A percentile compares a stretch with the other conserved stretches of the same genome.
Conservation (phyloP, 2,329 filamentous ascomycete genomes). For the Clarireedia hainanense region DNA sequence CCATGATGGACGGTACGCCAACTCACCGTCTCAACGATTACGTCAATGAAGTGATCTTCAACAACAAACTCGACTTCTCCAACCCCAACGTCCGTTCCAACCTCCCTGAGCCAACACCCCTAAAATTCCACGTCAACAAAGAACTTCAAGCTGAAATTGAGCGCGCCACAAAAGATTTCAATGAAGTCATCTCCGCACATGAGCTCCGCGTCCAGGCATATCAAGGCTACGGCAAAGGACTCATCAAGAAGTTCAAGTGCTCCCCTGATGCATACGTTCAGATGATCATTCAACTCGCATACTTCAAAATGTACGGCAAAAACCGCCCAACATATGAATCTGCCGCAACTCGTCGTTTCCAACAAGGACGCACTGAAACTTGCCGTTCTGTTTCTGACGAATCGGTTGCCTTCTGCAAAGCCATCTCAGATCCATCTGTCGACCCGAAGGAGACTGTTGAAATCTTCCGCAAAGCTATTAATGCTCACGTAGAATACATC, state of each 20-base stretch:
- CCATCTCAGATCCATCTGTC: slow-evolving; percentile 65
- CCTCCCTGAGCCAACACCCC: slow-evolving; percentile 68
- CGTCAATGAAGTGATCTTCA: slow-evolving; percentile 83
- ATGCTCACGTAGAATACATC: slow-evolving; percentile 85
- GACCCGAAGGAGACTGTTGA: slow-evolving; percentile 59
- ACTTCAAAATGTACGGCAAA: slow-evolving; percentile 98
- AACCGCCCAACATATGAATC: slow-evolving; percentile 98
- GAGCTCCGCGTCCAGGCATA: slow-evolving; percentile 91
- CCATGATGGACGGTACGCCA: slow-evolving; percentile 99
- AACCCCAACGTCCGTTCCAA: slow-evolving; percentile 70
- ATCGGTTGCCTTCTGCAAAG: slow-evolving; percentile 79
- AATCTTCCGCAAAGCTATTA: slow-evolving; percentile 74
- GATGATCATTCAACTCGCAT: slow-evolving; percentile 97
- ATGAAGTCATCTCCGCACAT: slow-evolving; percentile 73
- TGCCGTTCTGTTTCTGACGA: slow-evolving; percentile 90
- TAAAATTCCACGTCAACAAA: slow-evolving; percentile 72
- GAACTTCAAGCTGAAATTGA: slow-evolving; percentile 72
- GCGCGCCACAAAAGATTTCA: slow-evolving; percentile 71
- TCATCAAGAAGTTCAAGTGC: slow-evolving; percentile 99
- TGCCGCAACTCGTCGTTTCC: slow-evolving; percentile 88
- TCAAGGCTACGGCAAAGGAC: slow-evolving; percentile 93
- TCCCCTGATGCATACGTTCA: slow-evolving; percentile 96
- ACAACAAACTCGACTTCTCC: slow-evolving; percentile 87
- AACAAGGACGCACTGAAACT: slow-evolving; percentile 92
- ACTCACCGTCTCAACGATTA: slow-evolving; percentile 97